Conservation (phyloP, 176 grass and related monocot species). For the Zoysia pacifica region DNA sequence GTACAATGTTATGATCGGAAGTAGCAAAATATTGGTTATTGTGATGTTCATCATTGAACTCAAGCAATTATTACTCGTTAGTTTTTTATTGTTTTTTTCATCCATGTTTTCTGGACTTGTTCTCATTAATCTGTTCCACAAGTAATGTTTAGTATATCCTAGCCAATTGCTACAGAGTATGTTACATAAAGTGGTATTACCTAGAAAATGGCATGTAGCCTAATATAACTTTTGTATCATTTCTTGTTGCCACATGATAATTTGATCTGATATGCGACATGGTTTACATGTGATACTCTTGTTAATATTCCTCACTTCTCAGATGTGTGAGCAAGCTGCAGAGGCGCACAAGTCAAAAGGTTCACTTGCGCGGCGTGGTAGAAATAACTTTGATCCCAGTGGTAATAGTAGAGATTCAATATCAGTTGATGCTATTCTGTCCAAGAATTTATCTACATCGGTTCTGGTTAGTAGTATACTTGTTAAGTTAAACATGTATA, state of each 20-base stretch:
- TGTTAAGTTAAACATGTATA: conserved; percentile 30
- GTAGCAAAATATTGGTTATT: too few species aligned
- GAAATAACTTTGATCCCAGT: conserved; percentile 72
- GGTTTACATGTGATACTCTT: background rate
- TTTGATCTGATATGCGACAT: background rate
- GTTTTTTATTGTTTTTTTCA: too few species aligned
- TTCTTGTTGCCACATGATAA: conserved; percentile 26
- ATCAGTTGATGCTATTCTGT: conserved; percentile 89
- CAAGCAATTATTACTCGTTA: too few species aligned
- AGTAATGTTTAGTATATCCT: too few species aligned
- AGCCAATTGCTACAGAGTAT: conserved; percentile 6
- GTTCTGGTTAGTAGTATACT: conserved; percentile 61
- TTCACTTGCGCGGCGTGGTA: conserved; percentile 67
- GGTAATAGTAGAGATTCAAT: conserved; percentile 71
- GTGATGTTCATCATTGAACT: too few species aligned
- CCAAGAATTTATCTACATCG: conserved; percentile 65
- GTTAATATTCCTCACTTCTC: conserved; percentile 36
- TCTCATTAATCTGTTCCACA: too few species aligned
- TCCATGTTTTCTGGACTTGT: too few species aligned
- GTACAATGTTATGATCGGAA: background rate
- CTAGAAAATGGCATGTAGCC: background rate
- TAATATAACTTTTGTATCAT: conserved; percentile 9
- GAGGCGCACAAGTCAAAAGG: conserved; percentile 94
- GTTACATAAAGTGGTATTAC: conserved; percentile 6
- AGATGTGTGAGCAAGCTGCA: conserved; percentile 96